phyloP scores from a whole-genome alignment of 2,329 filamentous ascomycete species.

The Aspergillus brasiliensis region DNA sequence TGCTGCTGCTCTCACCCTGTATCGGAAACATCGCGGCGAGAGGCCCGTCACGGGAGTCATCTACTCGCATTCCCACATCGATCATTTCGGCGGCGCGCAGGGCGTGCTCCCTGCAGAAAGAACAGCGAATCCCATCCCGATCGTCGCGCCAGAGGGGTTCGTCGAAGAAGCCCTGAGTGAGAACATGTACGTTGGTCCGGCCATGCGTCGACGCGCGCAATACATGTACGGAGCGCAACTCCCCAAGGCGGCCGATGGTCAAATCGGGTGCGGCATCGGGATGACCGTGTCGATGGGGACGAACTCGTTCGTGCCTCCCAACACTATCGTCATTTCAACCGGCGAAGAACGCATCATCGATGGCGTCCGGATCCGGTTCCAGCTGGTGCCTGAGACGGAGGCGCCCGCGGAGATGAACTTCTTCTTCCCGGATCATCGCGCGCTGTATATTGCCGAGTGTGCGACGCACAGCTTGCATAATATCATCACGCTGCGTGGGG shows the following conservation, averaged over 20 bases:
- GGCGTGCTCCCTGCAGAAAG: conserved; percentile 10
- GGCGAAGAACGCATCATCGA: conserved; percentile 36
- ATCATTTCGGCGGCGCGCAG: conserved; percentile 41
- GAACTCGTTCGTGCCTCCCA: conserved; percentile 40
- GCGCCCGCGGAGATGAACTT: conserved; percentile 49
- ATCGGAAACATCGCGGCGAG: conserved; percentile 26
- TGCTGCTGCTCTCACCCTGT: conserved; percentile 37
- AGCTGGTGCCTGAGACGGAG: conserved; percentile 47
- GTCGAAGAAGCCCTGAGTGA: conserved; percentile 43
- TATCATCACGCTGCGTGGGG: conserved; percentile 46
- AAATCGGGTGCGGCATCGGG: conserved; percentile 45
- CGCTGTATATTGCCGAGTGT: conserved; percentile 44
- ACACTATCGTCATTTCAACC: conserved; percentile 32
- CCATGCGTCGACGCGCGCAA: conserved; percentile 42
- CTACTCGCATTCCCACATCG: conserved; percentile 47
- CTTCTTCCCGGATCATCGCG: conserved; percentile 40
- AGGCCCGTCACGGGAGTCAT: conserved; percentile 38
- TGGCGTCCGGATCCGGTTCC: conserved; percentile 44
- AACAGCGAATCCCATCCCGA: conserved; percentile 10
- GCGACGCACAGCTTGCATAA: conserved; percentile 48
- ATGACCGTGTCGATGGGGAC: conserved; percentile 33
- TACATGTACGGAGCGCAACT: conserved; percentile 47
- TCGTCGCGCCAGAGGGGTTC: conserved; percentile 44
- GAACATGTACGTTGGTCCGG: conserved; percentile 42
- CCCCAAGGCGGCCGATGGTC: conserved; percentile 29